phyloP scores from a whole-genome alignment of 768 basidiomycete genomes.

The Suillus decipiens region DNA sequence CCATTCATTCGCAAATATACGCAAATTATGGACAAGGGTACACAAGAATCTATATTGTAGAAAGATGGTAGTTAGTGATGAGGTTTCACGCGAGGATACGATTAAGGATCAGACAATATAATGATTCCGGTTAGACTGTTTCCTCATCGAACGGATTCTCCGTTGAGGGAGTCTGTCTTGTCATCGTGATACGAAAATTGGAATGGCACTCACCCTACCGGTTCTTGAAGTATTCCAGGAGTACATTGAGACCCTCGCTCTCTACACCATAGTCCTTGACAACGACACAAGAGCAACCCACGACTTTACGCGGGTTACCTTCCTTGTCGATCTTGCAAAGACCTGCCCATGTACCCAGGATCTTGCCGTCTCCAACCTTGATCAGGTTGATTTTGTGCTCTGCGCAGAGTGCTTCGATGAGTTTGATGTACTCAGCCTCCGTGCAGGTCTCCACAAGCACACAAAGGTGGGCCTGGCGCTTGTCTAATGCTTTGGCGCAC shows the following conservation, averaged over 20 bases:
- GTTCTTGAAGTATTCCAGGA: constrained; percentile 96
- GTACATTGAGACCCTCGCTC: constrained; percentile 92
- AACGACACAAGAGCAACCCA: constrained; percentile 91
- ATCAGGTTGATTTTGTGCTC: constrained; percentile 99
- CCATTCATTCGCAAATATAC: not conserved
- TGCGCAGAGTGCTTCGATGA: constrained; percentile 98
- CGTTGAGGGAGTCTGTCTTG: constrained; percentile 92
- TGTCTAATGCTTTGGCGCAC: constrained; percentile 97
- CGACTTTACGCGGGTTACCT: constrained; percentile 96
- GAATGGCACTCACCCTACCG: constrained; percentile 54
- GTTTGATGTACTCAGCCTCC: constrained; percentile 99
- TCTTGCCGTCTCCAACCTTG: constrained; percentile 98
- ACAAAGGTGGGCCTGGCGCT: constrained; percentile 97
- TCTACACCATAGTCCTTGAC: constrained; percentile 98
- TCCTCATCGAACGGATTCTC: constrained; percentile 73
- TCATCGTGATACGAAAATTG: constrained; percentile 53
- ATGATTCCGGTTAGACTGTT: constrained; percentile 88
- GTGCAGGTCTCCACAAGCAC: constrained; percentile 99
- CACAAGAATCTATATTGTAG: not conserved
- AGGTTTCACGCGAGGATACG: constrained; percentile 14
- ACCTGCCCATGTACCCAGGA: constrained; percentile 97
- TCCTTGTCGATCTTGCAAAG: constrained; percentile 99
- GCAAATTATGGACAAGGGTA: not conserved
- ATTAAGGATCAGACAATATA: constrained; percentile 61
- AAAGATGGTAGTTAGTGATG: not conserved